Base-by-base conservation (phyloP, 2,329 filamentous ascomycete species). In the Cylindrodendrum hubeiense region DNA sequence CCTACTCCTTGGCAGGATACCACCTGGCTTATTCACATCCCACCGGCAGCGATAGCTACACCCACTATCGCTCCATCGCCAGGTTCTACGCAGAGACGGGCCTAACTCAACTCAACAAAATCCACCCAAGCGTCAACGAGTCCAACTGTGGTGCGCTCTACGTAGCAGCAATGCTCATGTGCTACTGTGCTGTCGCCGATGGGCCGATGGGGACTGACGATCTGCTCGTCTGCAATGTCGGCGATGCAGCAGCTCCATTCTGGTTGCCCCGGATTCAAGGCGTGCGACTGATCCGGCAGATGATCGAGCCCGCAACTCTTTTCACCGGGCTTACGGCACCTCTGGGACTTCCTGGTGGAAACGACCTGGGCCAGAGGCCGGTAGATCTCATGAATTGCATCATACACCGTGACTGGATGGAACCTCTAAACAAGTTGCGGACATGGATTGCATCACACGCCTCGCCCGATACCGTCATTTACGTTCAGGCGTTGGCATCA, bases 61-160 rank as follows among this genome's bases (percentile, higher is more conserved):
- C 57, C 13, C 63, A 67, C 30, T 72, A 66, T 28, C 65, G 67
- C 9, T 41, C 63, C 15, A 65, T 74, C 10, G 75, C 72, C 15
- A 67, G 70, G 46, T 66, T 72, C 30, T 74, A 77, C 51, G 63
- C 71, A 5, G 67, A 73, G 17, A 51, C 65, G 3, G 76, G 76
- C 8, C 58, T 77, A 3, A 55, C 57, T 21, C 74, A 75, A 49
- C 63, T 77, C 46, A 72, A 71, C 28, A 69, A 68, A 26, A 67
- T 65, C 3, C 55, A 77, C 13, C 44, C 71, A 9, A 66, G 46
- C n/a, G 50, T 77, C 3, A 70, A 74, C 54, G 66, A 71, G 21
- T 62, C 64, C 49, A 77, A 75, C 54, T 78, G 76, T 41, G 74
- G 74, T 21, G 71, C 76, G 7, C 60, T 76, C 10, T 77, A 78